These are phyloP conservation scores for Maudiozyma humilis DNA, from an alignment of 1,139 yeast species.

Conservation along the genomic window DNA sequence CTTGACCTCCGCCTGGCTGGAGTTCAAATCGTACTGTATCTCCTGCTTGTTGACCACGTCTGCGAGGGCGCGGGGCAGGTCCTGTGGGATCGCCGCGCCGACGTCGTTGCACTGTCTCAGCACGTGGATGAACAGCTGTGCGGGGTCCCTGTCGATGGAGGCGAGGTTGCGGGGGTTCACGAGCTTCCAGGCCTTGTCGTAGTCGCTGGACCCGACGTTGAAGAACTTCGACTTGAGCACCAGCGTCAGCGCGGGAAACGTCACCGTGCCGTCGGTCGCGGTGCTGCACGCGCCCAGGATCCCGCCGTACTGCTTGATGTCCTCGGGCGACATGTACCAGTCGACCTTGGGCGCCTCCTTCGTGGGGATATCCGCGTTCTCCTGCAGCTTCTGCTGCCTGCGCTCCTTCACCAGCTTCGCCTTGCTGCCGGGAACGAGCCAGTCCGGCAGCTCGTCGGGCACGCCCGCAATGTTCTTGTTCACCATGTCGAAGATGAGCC, in stretches of 20 bases:
- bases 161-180: conserved; percentile 84
- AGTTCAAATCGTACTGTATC: conserved; percentile 64
- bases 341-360: conserved; percentile 48
- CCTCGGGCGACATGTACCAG: conserved; percentile 93
- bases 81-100: conserved; percentile 80
- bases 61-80: conserved; percentile 88
- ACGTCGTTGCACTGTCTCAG: conserved; percentile 74
- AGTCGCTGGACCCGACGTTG: conserved; percentile 74
- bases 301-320: conserved; percentile 67
- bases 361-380: conserved; percentile 23
- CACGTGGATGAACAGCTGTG: conserved; percentile 80
- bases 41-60: conserved; percentile 85
- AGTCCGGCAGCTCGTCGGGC: conserved; percentile 70
- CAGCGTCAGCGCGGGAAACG: conserved; percentile 55
- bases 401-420: conserved; percentile 56
- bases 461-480: conserved; percentile 59
- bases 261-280: conserved; percentile 80
- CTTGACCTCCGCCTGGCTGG: conserved; percentile 40
- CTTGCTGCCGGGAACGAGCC: conserved; percentile 89
- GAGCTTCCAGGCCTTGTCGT: conserved; percentile 90
- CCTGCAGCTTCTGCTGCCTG: conserved; percentile 46
- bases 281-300: conserved; percentile 50
- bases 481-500: conserved; percentile 82
- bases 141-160: conserved; percentile 89
- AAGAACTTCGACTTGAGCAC: conserved; percentile 61